Percentiles rank a stretch among this genome's conserved stretches.
These are phyloP conservation scores for Plantago major DNA, from an alignment of 257 asterid genomes.

Conservation along the genomic window DNA sequence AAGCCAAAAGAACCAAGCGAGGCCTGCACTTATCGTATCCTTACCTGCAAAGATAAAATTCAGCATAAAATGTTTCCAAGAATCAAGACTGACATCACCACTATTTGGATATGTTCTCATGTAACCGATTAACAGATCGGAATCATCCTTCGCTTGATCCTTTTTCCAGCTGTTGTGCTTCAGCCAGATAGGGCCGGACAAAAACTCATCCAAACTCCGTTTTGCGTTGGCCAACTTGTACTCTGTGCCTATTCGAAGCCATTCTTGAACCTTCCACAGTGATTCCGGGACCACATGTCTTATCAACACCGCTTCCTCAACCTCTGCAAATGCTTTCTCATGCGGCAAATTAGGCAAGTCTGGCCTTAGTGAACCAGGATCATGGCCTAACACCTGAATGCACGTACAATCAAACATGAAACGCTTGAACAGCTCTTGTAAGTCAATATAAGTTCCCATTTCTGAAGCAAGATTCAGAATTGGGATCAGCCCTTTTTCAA, in stretches of 20 bases:
- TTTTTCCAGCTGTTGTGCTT: slow-evolving; percentile 8
- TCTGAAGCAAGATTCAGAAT: slow-evolving; percentile 23
- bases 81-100: not conserved
- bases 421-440: slow-evolving; percentile 31
- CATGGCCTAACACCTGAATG: slow-evolving; percentile 26
- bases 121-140: slow-evolving; percentile 16
- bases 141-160: not conserved
- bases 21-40: slow-evolving; percentile 26
- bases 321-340: slow-evolving; percentile 27
- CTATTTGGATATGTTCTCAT: slow-evolving; percentile 15
- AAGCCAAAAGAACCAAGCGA: slow-evolving; percentile 26
- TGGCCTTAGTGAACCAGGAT: slow-evolving; percentile 21
- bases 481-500: slow-evolving; percentile 24
- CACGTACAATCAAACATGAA: slow-evolving; percentile 31
- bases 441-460: slow-evolving; percentile 18
- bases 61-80: slow-evolving; percentile 7
- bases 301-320: slow-evolving; percentile 21
- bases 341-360: slow-evolving; percentile 25
- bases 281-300: slow-evolving; percentile 30
- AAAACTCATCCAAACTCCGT: not conserved
- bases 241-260: slow-evolving; percentile 32
- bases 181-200: not conserved
- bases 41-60: slow-evolving; percentile 26
- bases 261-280: slow-evolving; percentile 26
- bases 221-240: slow-evolving; percentile 14